These are phyloP conservation scores for Cladosporium oxysporum DNA, from an alignment of 2,329 filamentous ascomycete species.

Conservation along the genomic window DNA sequence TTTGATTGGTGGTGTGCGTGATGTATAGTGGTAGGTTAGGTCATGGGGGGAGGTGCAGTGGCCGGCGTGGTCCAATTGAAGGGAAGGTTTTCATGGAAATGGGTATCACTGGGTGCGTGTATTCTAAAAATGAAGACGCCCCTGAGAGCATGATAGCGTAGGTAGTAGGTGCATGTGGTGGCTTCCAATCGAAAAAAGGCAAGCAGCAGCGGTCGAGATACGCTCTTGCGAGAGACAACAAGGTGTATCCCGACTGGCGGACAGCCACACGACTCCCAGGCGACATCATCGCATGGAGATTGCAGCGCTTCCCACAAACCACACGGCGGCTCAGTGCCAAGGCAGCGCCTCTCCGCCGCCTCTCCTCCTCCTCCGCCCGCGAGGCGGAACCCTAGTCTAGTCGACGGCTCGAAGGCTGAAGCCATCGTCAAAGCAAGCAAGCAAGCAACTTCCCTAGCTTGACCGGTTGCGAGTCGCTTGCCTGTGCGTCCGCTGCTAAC, in stretches of 20 bases:
- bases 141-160: neutral
- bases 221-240: neutral
- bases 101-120: neutral
- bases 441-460: too few relatives aligned
- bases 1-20: neutral
- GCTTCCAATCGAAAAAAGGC: neutral
- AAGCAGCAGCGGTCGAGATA: neutral
- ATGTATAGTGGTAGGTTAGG: neutral
- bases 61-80: neutral
- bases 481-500: neutral
- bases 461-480: neutral
- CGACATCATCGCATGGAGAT: neutral
- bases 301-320: neutral
- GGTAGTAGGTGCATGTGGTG: neutral
- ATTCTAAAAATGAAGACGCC: neutral
- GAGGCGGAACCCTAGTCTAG: neutral
- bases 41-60: neutral
- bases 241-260: neutral
- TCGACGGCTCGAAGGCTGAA: neutral
- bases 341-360: neutral
- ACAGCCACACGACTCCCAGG: neutral
- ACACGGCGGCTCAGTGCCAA: conserved; percentile 1
- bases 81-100: neutral
- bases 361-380: conserved; percentile 1
- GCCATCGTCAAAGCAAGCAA: neutral